Conservation (phyloP, 805 yeast genomes). For the Cyberlindnera galapagoensis region DNA sequence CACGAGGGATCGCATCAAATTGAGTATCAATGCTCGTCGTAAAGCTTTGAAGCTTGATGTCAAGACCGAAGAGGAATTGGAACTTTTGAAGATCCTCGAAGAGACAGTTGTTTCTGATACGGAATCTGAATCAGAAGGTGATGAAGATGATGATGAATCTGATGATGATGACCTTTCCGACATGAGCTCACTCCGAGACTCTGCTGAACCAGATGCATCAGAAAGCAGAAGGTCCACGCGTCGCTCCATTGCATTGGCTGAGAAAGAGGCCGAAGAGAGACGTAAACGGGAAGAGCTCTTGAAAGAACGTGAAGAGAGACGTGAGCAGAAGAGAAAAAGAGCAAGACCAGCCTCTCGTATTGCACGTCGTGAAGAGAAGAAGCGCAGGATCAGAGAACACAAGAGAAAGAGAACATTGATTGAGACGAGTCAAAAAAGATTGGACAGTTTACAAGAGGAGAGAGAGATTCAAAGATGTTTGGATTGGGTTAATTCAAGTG, state of each 20-base stretch:
- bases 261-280: conserved; percentile 16
- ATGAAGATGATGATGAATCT: conserved; percentile 8
- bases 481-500: conserved; percentile 59
- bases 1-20: conserved; percentile 44
- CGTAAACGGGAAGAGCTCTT: conserved; percentile 8
- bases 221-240: conserved; percentile 23
- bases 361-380: conserved; percentile 29
- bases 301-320: conserved; percentile 14
- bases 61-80: conserved; percentile 36
- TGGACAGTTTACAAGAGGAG: conserved; percentile 31
- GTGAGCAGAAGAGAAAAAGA: conserved; percentile 18
- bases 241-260: conserved; percentile 21
- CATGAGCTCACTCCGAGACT: conserved; percentile 4
- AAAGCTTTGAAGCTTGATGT: conserved; percentile 43
- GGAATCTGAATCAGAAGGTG: conserved; percentile 25
- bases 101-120: conserved; percentile 29
- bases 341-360: conserved; percentile 31
- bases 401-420: conserved; percentile 24
- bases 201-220: conserved; percentile 9
- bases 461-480: conserved; percentile 40
- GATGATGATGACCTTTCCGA: conserved; percentile 14
- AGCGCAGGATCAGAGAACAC: conserved; percentile 28
- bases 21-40: conserved; percentile 54
- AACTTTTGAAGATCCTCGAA: conserved; percentile 33
- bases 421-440: conserved; percentile 21